Conservation (phyloP, 345 rosid genomes). For the Isatis tinctoria region DNA sequence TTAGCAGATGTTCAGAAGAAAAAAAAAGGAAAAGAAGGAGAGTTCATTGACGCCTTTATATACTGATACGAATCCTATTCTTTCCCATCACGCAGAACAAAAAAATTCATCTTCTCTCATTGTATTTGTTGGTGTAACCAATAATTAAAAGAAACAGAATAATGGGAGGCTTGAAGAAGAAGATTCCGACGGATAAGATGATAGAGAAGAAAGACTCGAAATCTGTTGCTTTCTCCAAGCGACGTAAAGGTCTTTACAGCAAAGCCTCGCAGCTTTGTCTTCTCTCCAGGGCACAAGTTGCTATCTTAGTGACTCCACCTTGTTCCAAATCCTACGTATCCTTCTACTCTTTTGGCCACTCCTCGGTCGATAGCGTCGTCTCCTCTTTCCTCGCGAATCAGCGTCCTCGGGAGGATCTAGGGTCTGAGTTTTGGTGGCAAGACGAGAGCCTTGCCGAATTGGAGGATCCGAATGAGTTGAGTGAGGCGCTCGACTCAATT, state of each 20-base stretch:
- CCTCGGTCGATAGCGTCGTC: conserved; percentile 17
- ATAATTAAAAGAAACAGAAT: not conserved
- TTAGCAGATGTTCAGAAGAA: not conserved
- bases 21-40: conserved; percentile 7
- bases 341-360: conserved; percentile 24
- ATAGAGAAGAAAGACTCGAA: not conserved
- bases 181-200: not conserved
- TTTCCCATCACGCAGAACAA: not conserved
- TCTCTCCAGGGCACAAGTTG: conserved; percentile 4
- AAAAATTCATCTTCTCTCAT: not conserved
- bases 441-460: not conserved
- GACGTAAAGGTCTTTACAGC: conserved; percentile 16
- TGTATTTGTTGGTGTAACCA: not conserved
- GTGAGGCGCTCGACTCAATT: not conserved
- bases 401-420: not conserved
- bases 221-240: conserved; percentile 14
- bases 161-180: conserved; percentile 21
- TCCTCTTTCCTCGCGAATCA: conserved; percentile 4
- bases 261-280: conserved; percentile 20
- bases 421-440: conserved; percentile 15
- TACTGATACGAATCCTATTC: not conserved
- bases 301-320: not conserved
- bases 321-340: conserved; percentile 1
- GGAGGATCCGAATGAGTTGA: not conserved
- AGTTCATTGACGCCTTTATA: not conserved